These are phyloP conservation scores for Talaromyces sp. DNA, from an alignment of 2,329 filamentous ascomycete genomes.

Conservation along the genomic window DNA sequence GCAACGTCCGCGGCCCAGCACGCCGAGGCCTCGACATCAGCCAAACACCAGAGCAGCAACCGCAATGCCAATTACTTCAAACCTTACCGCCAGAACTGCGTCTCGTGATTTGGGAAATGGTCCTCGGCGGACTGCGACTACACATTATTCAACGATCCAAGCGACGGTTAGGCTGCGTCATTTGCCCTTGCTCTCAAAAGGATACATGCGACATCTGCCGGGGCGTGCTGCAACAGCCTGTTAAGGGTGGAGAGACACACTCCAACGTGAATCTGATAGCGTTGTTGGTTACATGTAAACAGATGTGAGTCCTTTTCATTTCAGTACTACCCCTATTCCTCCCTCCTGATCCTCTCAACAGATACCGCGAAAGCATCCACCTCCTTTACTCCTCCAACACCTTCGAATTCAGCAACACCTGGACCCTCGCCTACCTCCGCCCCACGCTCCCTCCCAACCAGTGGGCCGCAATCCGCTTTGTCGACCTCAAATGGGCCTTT, in stretches of 20 bases:
- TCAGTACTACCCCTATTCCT: background rate
- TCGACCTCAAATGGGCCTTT: conserved; percentile 40
- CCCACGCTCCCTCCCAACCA: conserved; percentile 30
- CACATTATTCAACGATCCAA: conserved; percentile 35
- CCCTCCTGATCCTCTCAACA: conserved; percentile 14
- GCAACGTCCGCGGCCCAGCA: conserved; percentile 12
- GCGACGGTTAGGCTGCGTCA: conserved; percentile 31
- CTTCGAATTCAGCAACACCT: conserved; percentile 41
- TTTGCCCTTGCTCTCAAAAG: conserved; percentile 32
- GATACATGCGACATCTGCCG: conserved; percentile 34
- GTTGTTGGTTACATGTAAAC: conserved; percentile 33
- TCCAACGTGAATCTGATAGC: conserved; percentile 25
- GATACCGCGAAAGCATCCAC: conserved; percentile 35
- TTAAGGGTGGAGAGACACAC: conserved; percentile 21
- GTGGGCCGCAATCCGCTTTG: conserved; percentile 30
- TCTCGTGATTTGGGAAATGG: conserved; percentile 36
- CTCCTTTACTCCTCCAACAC: conserved; percentile 34
- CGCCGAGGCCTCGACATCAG: conserved; percentile 19
- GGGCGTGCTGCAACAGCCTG: conserved; percentile 29
- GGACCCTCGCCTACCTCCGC: conserved; percentile 37
- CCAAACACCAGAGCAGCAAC: conserved; percentile 22
- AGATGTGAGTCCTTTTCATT: conserved; percentile 28
- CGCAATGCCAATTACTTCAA: conserved; percentile 28
- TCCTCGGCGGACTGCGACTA: conserved; percentile 30
- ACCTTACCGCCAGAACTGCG: conserved; percentile 36